phyloP scores from a whole-genome alignment of 2,329 filamentous ascomycete species.

The Torrubiellomyces zombiae region DNA sequence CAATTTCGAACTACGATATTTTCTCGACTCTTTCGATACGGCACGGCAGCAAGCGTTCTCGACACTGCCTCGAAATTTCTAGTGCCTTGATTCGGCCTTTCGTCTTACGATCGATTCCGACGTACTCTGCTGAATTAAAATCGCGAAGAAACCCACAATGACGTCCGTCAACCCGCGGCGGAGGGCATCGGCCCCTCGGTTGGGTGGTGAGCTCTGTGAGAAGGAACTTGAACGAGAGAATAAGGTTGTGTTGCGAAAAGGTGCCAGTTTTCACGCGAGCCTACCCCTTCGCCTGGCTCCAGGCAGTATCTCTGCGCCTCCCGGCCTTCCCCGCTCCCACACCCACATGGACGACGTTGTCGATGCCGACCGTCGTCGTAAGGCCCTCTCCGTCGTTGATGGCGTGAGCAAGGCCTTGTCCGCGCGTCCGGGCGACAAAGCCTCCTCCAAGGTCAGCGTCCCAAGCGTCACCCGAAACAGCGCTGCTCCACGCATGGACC shows the following conservation, averaged over 20 bases:
- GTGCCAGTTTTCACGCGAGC: slow-evolving; percentile 52
- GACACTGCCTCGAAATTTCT: no score
- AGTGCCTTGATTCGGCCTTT: no score
- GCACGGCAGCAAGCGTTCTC: no score
- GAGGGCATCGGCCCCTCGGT: slow-evolving; percentile 26
- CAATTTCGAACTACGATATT: no score
- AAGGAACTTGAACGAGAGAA: slow-evolving; percentile 18
- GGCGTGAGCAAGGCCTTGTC: slow-evolving; percentile 22
- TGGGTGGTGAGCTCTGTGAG: slow-evolving; percentile 15
- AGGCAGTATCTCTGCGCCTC: slow-evolving; percentile 29
- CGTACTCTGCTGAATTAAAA: no score
- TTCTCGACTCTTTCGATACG: no score
- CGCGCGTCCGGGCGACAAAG: slow-evolving; percentile 14
- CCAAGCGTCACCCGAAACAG: slow-evolving; percentile 43
- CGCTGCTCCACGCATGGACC: slow-evolving; percentile 36
- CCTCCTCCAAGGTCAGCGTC: slow-evolving; percentile 34
- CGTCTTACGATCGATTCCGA: no score
- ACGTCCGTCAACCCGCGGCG: slow-evolving; percentile 30
- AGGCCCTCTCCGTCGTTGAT: slow-evolving; percentile 46
- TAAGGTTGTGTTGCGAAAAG: slow-evolving; percentile 43
- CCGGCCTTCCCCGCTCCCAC: slow-evolving; percentile 47
- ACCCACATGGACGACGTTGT: slow-evolving; percentile 57
- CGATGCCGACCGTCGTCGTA: slow-evolving; percentile 51
- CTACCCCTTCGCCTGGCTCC: slow-evolving; percentile 28
- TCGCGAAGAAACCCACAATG: no score